These are phyloP conservation scores for Strigomonas galati DNA, from an alignment of 208 protist genomes.

Conservation along the genomic window DNA sequence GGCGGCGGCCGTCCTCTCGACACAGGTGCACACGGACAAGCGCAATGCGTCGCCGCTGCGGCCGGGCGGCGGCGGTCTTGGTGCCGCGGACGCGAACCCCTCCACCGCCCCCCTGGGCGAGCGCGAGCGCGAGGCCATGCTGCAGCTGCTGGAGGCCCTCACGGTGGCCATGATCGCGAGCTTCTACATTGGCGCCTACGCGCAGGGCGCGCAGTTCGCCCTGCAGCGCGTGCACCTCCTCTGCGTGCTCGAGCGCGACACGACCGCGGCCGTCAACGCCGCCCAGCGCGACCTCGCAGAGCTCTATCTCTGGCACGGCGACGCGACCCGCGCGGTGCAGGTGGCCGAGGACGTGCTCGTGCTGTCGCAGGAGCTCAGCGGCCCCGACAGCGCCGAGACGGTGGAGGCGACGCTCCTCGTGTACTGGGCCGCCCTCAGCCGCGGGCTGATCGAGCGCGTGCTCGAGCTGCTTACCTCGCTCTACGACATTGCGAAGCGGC, in stretches of 20 bases:
- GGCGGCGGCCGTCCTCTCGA: conserved; percentile 28
- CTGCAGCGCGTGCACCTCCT: conserved; percentile 56
- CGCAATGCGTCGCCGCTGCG: neutral
- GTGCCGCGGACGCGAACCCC: neutral
- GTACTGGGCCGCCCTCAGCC: conserved; percentile 1
- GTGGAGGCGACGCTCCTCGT: conserved; percentile 12
- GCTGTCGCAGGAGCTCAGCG: conserved; percentile 36
- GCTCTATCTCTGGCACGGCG: conserved; percentile 42
- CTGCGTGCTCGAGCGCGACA: conserved; percentile 41
- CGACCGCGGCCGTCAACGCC: conserved; percentile 33
- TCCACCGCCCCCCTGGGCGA: conserved; percentile 18
- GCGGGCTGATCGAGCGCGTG: neutral
- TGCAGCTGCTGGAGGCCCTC: conserved; percentile 33
- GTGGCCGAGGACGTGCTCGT: conserved; percentile 50
- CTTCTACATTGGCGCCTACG: conserved; percentile 26
- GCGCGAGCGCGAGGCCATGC: conserved; percentile 23
- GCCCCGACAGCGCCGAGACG: conserved; percentile 20
- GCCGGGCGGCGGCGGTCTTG: no score
- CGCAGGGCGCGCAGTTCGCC: conserved; percentile 38
- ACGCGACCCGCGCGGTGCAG: conserved; percentile 31
- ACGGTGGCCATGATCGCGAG: conserved; percentile 31
- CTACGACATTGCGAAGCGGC: neutral
- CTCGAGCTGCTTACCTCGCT: conserved; percentile 20
- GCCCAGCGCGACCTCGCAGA: conserved; percentile 51
- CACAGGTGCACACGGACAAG: neutral